Evolutionary conservation across 1,284 basidiomycete genomes (phyloP), one percentile per base, ranked within the genome.

Genomic region (Apiotrichum laibachii): DNA sequence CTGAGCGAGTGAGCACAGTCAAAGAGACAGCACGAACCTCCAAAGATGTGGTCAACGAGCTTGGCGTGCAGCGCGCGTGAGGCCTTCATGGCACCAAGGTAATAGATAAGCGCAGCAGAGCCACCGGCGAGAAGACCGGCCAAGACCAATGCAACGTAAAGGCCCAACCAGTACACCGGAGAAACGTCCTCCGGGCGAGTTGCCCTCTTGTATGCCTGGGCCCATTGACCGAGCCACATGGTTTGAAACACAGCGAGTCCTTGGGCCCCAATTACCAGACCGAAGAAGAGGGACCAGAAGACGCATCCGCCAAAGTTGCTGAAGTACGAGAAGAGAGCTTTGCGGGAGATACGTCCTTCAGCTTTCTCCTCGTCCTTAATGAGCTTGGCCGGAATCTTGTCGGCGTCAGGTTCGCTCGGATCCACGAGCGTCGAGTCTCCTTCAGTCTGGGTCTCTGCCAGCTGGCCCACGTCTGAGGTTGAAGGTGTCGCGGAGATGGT

Each of bases 191-290:
- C 50, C 7, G 72, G 64, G 54, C 70, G 62, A 0, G 53, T 57
- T 1, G 78, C 76, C 0, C 66, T 64, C 26, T 82, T 81, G 67
- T 86, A 86, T 55, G 84, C 82, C 7, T 78, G 75, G 6, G 84
- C 82, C 84, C 85, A 87, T 56, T 82, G 80, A 35, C 85, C 85
- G 15, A 86, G 76, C 75, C 81, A 86, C 80, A 82, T 85, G 1
- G 81, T 83, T 68, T 84, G 81, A 46, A 79, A 75, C 3, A 80
- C 75, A 21, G 75, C 71, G 9, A 77, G 53, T 11, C 57, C 67
- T 60, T 77, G 72, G 26, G 69, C 71, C 18, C 61, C 54, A 21
- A 76, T 16, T 18, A 79, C 62, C 9, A 72, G 63, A 16, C 54
- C 53, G 44, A 75, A 72, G 66, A 71, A 75, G 39, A 70, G 55